Evolutionary conservation across 2,329 filamentous ascomycete species (phyloP).

Genomic region (Colletotrichum spaethianum): DNA sequence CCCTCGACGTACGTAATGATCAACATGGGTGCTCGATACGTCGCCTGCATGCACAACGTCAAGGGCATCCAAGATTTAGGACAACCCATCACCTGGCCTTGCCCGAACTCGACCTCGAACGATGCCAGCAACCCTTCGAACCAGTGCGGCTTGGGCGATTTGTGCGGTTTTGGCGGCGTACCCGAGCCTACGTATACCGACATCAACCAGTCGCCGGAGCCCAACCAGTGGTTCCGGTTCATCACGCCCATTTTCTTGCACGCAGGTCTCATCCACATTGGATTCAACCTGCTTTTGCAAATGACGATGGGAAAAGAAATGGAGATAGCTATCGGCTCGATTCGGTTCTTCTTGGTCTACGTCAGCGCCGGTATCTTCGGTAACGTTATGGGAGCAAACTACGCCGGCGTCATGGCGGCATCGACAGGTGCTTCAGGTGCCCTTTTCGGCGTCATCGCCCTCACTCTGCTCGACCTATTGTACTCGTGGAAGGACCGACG

Average conservation of each 20-base stretch:
- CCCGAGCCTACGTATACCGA: slow-evolving; percentile 75
- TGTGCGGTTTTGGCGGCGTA: slow-evolving; percentile 88
- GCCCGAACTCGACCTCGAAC: slow-evolving; percentile 81
- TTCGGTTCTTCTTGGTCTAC: slow-evolving; percentile 93
- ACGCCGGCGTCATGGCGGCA: slow-evolving; percentile 83
- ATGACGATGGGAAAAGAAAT: slow-evolving; percentile 92
- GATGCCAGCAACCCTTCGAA: slow-evolving; percentile 62
- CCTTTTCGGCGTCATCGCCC: slow-evolving; percentile 91
- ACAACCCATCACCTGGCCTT: slow-evolving; percentile 75
- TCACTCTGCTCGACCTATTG: slow-evolving; percentile 89
- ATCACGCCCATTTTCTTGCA: slow-evolving; percentile 97
- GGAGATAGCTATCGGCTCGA: slow-evolving; percentile 88
- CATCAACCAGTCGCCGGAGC: slow-evolving; percentile 68
- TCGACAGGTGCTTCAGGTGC: slow-evolving; percentile 92
- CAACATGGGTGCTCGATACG: slow-evolving; percentile 95
- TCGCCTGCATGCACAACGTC: slow-evolving; percentile 94
- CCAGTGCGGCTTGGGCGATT: slow-evolving; percentile 80
- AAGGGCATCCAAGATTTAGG: slow-evolving; percentile 71
- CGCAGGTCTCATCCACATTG: slow-evolving; percentile 93
- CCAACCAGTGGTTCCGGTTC: slow-evolving; percentile 97
- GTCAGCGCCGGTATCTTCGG: slow-evolving; percentile 94
- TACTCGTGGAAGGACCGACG: slow-evolving; percentile 91
- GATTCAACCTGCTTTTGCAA: slow-evolving; percentile 94
- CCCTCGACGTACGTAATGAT: slow-evolving; percentile 92
- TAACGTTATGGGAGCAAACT: slow-evolving; percentile 95